A percentile compares a stretch with the other conserved stretches of the same genome.
phyloP scores from a whole-genome alignment of 208 protist species.

The Eutreptiella sp. region DNA sequence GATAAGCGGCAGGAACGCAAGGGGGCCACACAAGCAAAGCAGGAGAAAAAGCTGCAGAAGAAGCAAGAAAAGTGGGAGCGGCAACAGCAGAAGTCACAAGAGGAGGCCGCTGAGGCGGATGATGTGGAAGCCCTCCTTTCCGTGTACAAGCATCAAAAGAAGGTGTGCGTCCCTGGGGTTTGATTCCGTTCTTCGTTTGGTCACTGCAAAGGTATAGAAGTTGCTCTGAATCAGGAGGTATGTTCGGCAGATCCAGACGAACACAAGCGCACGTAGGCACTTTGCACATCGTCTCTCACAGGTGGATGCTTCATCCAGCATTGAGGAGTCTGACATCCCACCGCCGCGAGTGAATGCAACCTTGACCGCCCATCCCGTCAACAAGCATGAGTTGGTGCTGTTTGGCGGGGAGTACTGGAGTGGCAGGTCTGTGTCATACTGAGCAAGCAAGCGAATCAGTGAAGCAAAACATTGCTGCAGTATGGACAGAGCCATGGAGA shows the following conservation, averaged over 20 bases:
- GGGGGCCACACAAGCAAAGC: slow-evolving; percentile 50
- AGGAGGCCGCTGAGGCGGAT: too few species aligned
- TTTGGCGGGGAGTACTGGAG: slow-evolving; percentile 81
- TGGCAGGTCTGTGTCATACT: slow-evolving; percentile 70
- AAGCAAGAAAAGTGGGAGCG: slow-evolving; percentile 6
- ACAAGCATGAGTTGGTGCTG: slow-evolving; percentile 65
- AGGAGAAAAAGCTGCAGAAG: slow-evolving; percentile 27
- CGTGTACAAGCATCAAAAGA: too few species aligned
- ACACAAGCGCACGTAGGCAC: slow-evolving; percentile 43
- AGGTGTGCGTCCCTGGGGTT: too few species aligned
- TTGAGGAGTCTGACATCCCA: slow-evolving; percentile 39
- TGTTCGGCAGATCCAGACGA: slow-evolving; percentile 61
- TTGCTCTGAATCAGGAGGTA: slow-evolving; percentile 9
- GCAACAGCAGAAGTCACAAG: too few species aligned
- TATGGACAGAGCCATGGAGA: too few species aligned
- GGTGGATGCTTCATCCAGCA: neutral
- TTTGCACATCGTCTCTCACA: neutral
- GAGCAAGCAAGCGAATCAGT: slow-evolving; percentile 54
- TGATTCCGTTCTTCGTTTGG: too few species aligned
- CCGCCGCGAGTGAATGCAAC: slow-evolving; percentile 68
- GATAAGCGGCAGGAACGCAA: slow-evolving; percentile 57
- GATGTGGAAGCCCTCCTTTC: too few species aligned
- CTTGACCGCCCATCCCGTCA: slow-evolving; percentile 58
- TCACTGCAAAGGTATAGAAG: slow-evolving; percentile 20
- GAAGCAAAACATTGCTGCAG: slow-evolving; percentile 54